A percentile compares a stretch with the other conserved stretches of the same genome.
Conservation (phyloP, 139 green algal genomes). For the Zygnema circumcarinatum region DNA sequence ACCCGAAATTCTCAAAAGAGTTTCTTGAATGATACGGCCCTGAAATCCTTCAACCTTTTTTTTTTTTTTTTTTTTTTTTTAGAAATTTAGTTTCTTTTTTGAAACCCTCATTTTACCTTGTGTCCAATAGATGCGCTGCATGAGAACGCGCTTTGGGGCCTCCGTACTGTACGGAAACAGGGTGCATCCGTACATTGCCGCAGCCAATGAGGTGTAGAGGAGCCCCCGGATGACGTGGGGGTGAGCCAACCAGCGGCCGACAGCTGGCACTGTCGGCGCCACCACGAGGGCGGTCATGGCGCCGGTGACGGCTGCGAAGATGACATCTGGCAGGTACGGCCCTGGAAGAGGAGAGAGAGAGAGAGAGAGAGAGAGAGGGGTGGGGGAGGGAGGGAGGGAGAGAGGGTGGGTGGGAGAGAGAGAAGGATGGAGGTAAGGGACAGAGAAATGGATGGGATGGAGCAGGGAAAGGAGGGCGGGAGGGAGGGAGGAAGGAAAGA, state of each 20-base stretch:
- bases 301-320: not conserved
- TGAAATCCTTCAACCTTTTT: no score
- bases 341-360: not conserved
- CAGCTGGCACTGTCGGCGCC: not conserved
- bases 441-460: no score
- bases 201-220: not conserved
- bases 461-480: no score
- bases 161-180: conserved; percentile 23
- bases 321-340: conserved; percentile 13
- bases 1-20: no score
- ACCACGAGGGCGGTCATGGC: not conserved
- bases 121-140: conserved; percentile 12
- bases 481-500: no score
- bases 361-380: not conserved
- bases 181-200: not conserved
- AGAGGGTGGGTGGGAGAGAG: no score
- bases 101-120: not conserved
- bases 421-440: no score
- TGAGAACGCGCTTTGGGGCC: conserved; percentile 18
- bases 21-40: no score
- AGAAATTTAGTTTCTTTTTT: no score
- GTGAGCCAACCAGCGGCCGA: not conserved
- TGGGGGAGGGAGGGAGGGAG: not conserved
- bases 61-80: no score
- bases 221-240: conserved; percentile 15